Evolutionary conservation across 2,329 filamentous ascomycete species (phyloP), one percentile per base, ranked within the genome.

Genomic region (Monosporascus ibericus): DNA sequence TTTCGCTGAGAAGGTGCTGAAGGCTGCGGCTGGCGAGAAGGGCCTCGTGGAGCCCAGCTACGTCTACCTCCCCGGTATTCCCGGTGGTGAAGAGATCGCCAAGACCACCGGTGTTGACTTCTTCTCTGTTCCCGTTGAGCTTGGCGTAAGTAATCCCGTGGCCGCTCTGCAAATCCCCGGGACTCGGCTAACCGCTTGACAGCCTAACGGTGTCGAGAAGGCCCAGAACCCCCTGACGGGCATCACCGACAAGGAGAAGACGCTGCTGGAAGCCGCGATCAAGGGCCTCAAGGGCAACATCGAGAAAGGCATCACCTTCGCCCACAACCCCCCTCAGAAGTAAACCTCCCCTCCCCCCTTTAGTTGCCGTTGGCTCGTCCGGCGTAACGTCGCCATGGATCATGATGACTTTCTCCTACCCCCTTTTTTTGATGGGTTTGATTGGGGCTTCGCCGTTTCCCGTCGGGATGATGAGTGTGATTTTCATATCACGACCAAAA

Each of bases 61-160:
- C 74, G 86, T 99, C 75, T 96, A 96, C 79, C 88, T 97, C 37
- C 86, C 89, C 48, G 92, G 92, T 72, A 82, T 99, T 48, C 75
- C 87, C 51, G 94, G 92, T 57, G 94, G 94, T 67, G 88, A 92
- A 50, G 90, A 83, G 61, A 87, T 99, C 64, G 81, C 81, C 58
- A 90, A 95, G 80, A 83, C 86, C 67, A 90, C 87, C 56, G 92
- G 91, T 62, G 74, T 82, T 58, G 92, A 99, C 52, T 99, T 89
- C 81, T 99, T 99, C 84, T 96, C 94, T 54, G 90, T 95, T 51
- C 92, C 92, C 56, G 84, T 97, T 62, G 90, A 96, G 77, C 90
- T 99, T 63, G 94, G 94, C 68, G 91, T 95, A 87, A 77, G 89
- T 80, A 52, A 8, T 30, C 47, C 6, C 44, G 18, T n/a, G 34